Conservation (phyloP, 2,329 filamentous ascomycete genomes). For the Magnaporthiopsis poae region DNA sequence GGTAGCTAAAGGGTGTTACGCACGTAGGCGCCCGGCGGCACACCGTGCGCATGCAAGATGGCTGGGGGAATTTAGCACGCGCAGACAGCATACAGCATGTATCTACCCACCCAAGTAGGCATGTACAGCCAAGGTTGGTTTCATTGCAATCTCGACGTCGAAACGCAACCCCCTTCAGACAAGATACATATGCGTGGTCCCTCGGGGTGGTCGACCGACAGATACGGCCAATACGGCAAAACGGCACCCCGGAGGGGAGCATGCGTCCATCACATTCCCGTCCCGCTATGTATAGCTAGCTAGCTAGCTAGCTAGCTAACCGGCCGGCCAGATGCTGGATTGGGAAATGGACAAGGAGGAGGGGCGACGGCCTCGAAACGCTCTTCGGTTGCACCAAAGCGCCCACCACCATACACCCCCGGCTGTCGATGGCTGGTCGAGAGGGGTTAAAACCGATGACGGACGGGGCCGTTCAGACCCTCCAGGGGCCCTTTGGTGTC, state of each 20-base stretch:
- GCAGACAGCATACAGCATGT: no score
- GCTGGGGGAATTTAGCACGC: neutral
- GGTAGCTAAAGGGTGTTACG: no score
- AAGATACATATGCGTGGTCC: no score
- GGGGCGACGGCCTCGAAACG: neutral
- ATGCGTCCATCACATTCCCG: neutral
- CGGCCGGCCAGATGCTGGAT: neutral
- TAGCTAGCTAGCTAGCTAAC: no score
- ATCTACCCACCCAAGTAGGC: no score
- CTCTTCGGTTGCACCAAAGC: neutral
- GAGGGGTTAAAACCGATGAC: neutral
- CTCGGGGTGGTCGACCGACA: no score
- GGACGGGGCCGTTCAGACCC: no score
- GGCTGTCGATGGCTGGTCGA: neutral
- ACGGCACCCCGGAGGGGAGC: no score
- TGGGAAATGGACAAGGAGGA: neutral
- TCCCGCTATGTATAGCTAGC: neutral
- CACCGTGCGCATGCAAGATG: neutral
- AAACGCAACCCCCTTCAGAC: neutral
- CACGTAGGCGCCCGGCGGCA: neutral
- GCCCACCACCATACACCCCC: neutral
- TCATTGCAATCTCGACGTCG: neutral
- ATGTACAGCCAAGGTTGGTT: neutral
- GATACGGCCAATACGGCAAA: no score
- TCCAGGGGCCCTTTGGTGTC: neutral